Conservation (phyloP, 768 basidiomycete species). For the Lentinula detonsa region DNA sequence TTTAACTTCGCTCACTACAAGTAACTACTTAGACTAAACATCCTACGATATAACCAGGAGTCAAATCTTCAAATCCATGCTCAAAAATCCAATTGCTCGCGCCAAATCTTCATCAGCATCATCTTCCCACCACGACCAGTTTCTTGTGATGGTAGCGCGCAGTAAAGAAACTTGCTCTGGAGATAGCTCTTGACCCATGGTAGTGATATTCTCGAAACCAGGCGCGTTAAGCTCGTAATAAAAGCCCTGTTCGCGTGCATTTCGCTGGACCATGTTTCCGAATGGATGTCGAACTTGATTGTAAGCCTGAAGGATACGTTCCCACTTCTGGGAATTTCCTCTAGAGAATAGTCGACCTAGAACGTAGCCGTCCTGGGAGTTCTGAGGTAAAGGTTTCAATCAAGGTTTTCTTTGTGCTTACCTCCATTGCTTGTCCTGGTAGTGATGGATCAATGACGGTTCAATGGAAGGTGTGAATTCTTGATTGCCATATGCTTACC, state of each 20-base stretch:
- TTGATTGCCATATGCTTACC: neutral
- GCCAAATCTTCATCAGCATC: neutral
- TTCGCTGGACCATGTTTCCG: conserved; percentile 7
- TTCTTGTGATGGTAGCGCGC: neutral
- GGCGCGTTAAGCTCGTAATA: conserved; percentile 7
- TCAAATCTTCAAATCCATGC: neutral
- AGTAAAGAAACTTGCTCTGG: neutral
- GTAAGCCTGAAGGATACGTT: conserved; percentile 21
- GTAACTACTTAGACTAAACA: neutral
- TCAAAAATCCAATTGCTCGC: neutral
- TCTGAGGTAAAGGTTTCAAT: neutral
- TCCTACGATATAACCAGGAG: neutral
- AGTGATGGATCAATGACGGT: no score
- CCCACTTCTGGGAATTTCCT: conserved; percentile 8
- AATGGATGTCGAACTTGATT: conserved; percentile 25
- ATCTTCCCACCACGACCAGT: conserved; percentile 5
- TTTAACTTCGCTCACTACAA: no score
- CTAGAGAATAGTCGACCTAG: conserved; percentile 19
- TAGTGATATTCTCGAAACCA: conserved; percentile 7
- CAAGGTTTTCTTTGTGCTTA: conserved; percentile 3
- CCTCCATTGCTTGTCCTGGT: conserved; percentile 22
- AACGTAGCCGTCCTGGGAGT: conserved; percentile 29
- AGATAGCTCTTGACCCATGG: neutral
- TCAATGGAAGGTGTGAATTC: no score
- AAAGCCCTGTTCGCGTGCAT: conserved; percentile 3